Percentiles rank a stretch among this genome's conserved stretches.
phyloP scores from a whole-genome alignment of 139 green algal genomes.

The Trebouxia sp. region DNA sequence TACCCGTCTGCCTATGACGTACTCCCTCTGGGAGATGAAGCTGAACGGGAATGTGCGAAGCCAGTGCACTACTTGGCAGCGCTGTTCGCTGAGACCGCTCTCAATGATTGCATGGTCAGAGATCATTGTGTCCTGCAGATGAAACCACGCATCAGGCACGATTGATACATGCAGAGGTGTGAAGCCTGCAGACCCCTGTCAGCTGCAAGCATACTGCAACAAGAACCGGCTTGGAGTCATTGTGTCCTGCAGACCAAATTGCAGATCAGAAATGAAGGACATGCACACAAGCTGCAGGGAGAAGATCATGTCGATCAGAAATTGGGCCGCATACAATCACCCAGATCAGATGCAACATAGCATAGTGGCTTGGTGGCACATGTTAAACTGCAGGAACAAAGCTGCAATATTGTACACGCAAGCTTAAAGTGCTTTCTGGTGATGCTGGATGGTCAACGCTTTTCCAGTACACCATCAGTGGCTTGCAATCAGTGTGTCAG shows the following conservation, averaged over 20 bases:
- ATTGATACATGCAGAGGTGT: background rate
- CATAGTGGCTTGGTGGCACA: too few species aligned
- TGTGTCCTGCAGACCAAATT: background rate
- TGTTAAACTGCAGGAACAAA: too few species aligned
- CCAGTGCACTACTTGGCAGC: conserved; percentile 88
- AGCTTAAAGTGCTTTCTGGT: too few species aligned
- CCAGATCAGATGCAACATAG: too few species aligned
- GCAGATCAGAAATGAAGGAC: too few species aligned
- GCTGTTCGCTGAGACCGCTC: conserved; percentile 36
- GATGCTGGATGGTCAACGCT: too few species aligned
- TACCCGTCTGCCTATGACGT: conserved; percentile 77
- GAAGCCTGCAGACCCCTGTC: background rate
- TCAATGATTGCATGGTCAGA: conserved; percentile 63
- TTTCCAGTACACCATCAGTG: too few species aligned
- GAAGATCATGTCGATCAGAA: too few species aligned
- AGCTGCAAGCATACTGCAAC: background rate
- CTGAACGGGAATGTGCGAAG: conserved; percentile 86
- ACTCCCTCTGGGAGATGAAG: conserved; percentile 87
- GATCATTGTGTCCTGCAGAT: conserved; percentile 76
- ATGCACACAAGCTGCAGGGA: too few species aligned
- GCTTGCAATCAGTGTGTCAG: too few species aligned
- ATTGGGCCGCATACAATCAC: too few species aligned
- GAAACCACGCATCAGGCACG: background rate
- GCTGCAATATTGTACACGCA: too few species aligned
- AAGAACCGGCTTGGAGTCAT: background rate